Percentiles rank a stretch among this genome's conserved stretches.
Conservation (phyloP, 345 rosid genomes). For the Nasturtium officinale region DNA sequence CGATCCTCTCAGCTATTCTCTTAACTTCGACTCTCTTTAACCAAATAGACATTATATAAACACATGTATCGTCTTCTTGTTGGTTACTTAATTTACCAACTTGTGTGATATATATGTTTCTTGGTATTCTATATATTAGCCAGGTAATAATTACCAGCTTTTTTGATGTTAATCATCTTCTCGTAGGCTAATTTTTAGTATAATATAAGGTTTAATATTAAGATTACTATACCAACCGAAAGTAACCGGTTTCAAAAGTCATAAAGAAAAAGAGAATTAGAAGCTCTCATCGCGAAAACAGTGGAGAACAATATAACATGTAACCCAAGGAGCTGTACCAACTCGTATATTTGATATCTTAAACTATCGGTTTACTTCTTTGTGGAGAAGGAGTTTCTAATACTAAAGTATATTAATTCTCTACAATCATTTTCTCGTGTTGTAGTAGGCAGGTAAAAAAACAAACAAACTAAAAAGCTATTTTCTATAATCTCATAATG, state of each 20-base stretch:
- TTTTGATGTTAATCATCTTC: background rate
- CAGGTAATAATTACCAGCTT: constrained; percentile 13
- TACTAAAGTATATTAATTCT: background rate
- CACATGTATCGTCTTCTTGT: constrained; percentile 13
- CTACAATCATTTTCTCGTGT: background rate
- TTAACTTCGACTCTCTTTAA: constrained; percentile 74
- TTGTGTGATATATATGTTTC: constrained; percentile 3
- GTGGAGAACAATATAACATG: too few relatives aligned
- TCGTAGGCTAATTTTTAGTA: background rate
- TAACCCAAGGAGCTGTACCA: too few relatives aligned
- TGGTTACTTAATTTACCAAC: constrained; percentile 12
- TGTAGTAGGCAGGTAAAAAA: background rate
- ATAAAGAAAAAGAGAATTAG: too few relatives aligned
- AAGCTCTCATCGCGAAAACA: too few relatives aligned
- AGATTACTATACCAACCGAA: too few relatives aligned
- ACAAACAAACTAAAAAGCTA: background rate
- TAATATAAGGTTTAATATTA: background rate
- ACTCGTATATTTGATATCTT: background rate
- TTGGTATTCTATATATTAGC: background rate
- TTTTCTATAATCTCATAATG: constrained; percentile 21
- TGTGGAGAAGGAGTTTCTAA: background rate
- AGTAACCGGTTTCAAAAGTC: too few relatives aligned
- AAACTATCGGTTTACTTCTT: background rate
- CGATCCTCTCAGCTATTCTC: constrained; percentile 79
- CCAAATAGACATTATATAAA: background rate